phyloP scores from a whole-genome alignment of 1,139 yeast species.

The Taphrina sp. region DNA sequence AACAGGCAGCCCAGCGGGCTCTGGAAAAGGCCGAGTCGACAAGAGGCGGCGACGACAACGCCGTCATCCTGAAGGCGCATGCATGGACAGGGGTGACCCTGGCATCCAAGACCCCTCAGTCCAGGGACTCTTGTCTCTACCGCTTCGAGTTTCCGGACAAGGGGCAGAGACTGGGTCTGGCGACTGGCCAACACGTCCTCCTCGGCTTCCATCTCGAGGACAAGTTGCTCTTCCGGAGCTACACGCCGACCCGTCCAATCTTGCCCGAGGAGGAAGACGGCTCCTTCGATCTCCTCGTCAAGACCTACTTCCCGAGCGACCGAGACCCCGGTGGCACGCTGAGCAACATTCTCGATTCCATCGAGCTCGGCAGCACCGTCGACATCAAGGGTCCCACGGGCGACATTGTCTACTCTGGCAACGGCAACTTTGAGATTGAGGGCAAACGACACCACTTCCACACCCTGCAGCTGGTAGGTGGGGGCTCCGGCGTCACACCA shows the following conservation, averaged over 20 bases:
- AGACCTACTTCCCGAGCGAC: conserved; percentile 40
- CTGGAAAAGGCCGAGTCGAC: conserved; percentile 7
- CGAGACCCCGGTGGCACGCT: conserved; percentile 62
- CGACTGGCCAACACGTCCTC: conserved; percentile 72
- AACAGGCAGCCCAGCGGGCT: conserved; percentile 4
- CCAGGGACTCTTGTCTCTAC: conserved; percentile 58
- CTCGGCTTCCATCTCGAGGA: conserved; percentile 38
- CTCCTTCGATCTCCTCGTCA: conserved; percentile 26
- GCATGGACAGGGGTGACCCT: conserved; percentile 36
- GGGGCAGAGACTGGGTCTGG: conserved; percentile 73
- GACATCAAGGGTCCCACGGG: conserved; percentile 59
- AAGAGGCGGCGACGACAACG: conserved; percentile 30
- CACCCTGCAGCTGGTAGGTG: conserved; percentile 71
- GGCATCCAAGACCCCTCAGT: not conserved
- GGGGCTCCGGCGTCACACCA: conserved; percentile 82
- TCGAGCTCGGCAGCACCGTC: conserved; percentile 41
- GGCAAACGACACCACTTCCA: conserved; percentile 55
- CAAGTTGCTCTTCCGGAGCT: conserved; percentile 45
- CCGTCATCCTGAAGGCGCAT: conserved; percentile 35
- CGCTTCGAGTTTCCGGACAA: conserved; percentile 66
- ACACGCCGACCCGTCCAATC: conserved; percentile 50
- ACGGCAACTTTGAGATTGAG: conserved; percentile 43
- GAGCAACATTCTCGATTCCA: conserved; percentile 62
- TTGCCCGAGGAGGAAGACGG: conserved; percentile 38
- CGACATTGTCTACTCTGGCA: conserved; percentile 83